Evolutionary conservation across 2,329 filamentous ascomycete genomes (phyloP).

Genomic region (Botrytis tulipae): DNA sequence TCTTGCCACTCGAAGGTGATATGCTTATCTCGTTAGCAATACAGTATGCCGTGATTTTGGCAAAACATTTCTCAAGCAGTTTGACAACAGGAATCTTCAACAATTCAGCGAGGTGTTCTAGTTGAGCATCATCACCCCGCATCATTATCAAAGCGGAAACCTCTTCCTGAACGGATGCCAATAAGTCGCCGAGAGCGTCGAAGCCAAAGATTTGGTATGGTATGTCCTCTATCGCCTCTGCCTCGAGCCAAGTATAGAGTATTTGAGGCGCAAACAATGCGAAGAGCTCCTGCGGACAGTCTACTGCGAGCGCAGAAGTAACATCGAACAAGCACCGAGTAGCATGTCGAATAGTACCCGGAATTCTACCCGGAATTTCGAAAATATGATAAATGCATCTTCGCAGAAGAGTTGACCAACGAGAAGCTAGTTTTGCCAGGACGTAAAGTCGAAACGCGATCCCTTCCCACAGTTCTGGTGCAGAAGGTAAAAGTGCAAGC

Average conservation of each 20-base stretch:
- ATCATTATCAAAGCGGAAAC: conserved; percentile 78
- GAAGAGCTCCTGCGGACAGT: conserved; percentile 70
- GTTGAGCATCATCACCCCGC: conserved; percentile 67
- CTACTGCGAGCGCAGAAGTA: conserved; percentile 61
- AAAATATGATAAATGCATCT: conserved; percentile 92
- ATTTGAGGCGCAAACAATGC: conserved; percentile 83
- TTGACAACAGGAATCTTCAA: conserved; percentile 54
- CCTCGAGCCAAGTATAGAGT: conserved; percentile 84
- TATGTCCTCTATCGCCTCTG: conserved; percentile 64
- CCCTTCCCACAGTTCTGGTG: conserved; percentile 71
- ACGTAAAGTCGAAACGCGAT: conserved; percentile 80
- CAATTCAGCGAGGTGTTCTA: conserved; percentile 57
- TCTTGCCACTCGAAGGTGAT: conserved; percentile 41
- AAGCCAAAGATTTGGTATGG: conserved; percentile 88
- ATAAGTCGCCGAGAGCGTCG: conserved; percentile 61
- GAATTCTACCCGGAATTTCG: conserved; percentile 76
- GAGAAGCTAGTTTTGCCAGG: conserved; percentile 72
- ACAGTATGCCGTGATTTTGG: conserved; percentile 78
- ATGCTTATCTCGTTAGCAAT: conserved; percentile 70
- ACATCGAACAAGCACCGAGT: conserved; percentile 67
- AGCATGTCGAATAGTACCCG: conserved; percentile 66
- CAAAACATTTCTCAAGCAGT: conserved; percentile 67
- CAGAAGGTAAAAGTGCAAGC: conserved; percentile 71
- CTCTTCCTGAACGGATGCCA: conserved; percentile 72
- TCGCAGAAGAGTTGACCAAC: conserved; percentile 82